Evolutionary conservation across 2,329 filamentous ascomycete species (phyloP), one percentile per base, ranked within the genome.

Genomic region (Beauveria sp.): DNA sequence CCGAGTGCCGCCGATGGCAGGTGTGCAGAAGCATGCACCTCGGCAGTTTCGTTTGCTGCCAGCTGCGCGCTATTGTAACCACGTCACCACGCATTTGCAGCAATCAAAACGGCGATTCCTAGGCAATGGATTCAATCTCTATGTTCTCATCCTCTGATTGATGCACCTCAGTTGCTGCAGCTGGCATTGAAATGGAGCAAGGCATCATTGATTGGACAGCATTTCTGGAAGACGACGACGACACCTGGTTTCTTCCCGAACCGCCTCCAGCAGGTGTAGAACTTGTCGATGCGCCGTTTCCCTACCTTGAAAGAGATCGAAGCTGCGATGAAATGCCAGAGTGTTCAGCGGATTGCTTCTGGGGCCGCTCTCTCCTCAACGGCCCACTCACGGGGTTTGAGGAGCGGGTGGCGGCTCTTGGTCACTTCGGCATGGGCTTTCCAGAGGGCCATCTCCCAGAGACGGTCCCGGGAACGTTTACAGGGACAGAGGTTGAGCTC

Each of bases 1-100:
- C 18, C n/a, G 42, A 34, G 40, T 24, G 26, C 42, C 5, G 40
- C 26, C 20, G 42, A 8, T 16, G 53, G 24, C 20, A 30, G 43
- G 28, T 34, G 55, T 38, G 55, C 42, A n/a, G 16, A 30, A 16
- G 20, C 7, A 10, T 57, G 54, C 18, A 28, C 26, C 14, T 47
- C 24, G 8, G 56, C 56, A 43, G 46, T 47, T 50, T 51, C 46
- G 56, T 58, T 58, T 58, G 56, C 56, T 51, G 56, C 56, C 56
- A 58, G 56, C 56, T 58, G 56, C 56, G 46, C 14, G 7, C 14
- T 34, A 24, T n/a, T 18, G 12, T 38, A 6, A 30, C 34, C 14
- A 16, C 16, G 54, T n/a, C 18, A 26, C 55, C 8, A 38, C n/a
- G 28, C 18, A 38, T 40, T 24, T 38, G 7, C 45, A 26, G 20